Conservation (phyloP, 2,329 filamentous ascomycete genomes). For the Coniella lustricola region DNA sequence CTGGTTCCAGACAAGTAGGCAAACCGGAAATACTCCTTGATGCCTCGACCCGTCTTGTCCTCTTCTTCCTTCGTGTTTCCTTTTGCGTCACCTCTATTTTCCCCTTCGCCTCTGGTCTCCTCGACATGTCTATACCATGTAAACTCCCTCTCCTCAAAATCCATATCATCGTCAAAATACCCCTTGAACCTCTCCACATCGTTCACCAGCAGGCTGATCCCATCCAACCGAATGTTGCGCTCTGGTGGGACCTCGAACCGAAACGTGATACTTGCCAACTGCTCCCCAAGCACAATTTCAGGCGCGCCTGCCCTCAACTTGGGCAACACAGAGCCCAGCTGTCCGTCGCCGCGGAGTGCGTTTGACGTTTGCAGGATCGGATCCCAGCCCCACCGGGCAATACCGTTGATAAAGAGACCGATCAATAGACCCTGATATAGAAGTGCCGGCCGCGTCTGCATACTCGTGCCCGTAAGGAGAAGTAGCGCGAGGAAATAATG, state of each 20-base stretch:
- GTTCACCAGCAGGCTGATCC: slow-evolving; percentile 74
- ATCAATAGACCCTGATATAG: slow-evolving; percentile 85
- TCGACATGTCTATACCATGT: slow-evolving; percentile 54
- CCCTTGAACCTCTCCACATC: slow-evolving; percentile 76
- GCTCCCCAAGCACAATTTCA: slow-evolving; percentile 36
- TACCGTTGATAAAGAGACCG: slow-evolving; percentile 88
- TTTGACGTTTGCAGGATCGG: slow-evolving; percentile 75
- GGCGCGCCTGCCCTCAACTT: slow-evolving; percentile 35
- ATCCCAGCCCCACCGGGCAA: slow-evolving; percentile 91
- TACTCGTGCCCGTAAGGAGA: slow-evolving; percentile 77
- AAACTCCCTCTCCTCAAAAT: slow-evolving; percentile 36
- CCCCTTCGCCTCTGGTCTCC: no score
- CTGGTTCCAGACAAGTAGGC: slow-evolving; percentile 61
- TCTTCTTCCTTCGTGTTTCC: no score
- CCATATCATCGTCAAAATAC: slow-evolving; percentile 55
- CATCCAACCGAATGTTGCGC: slow-evolving; percentile 51
- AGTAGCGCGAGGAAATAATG: slow-evolving; percentile 89
- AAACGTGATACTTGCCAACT: slow-evolving; percentile 60
- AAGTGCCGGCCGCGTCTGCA: slow-evolving; percentile 79
- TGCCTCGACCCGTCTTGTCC: slow-evolving; percentile 29
- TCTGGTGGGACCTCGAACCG: slow-evolving; percentile 41
- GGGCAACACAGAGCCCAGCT: slow-evolving; percentile 56
- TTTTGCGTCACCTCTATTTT: no score
- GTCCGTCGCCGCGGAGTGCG: slow-evolving; percentile 62
- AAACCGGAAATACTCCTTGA: slow-evolving; percentile 72